Base-by-base conservation (phyloP, 2,329 filamentous ascomycete species). In the Epichloe uncinata region DNA sequence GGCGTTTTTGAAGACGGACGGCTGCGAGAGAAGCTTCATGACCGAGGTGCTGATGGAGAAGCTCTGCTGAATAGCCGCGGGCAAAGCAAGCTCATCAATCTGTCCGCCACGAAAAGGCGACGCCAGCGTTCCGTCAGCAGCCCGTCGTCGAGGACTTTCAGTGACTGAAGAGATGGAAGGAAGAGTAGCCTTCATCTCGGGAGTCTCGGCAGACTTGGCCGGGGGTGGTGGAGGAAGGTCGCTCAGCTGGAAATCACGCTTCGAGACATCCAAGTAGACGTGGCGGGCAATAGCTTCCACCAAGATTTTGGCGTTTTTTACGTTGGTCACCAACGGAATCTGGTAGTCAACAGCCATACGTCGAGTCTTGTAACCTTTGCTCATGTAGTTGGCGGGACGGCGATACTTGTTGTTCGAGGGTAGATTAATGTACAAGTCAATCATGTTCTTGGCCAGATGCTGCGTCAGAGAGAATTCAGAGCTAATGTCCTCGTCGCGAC, bases 391-490 rank as follows among this genome's bases (percentile, higher is more conserved):
- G 60, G 93, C 93, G 34, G 93, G 93, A 57, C 93, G 83, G 60
- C 93, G 82, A 77, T 94, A 98, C 67, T 90, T 87, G 74, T 98
- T 98, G 79, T 81, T 95, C 13, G 93, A 97, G n/a, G 93, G 93
- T 69, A 98, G 70, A 69, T 98, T 98, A 81, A 98, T 96, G 73
- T 98, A 98, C 53, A 98, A 73, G 66, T 97, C 91, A 61, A 98
- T 98, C 67, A 93, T 83, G 72, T 97, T 97, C 73, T 95, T 97
- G 52, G 91, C 86, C 69, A 98, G 73, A 72, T 96, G 91, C 71
- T 97, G 89, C 1, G 89, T 96, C 54, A 98, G 78, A 8, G 93
- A 98, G 72, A 95, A 98, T 70, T 98, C 93, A 0, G 89, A 87
- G 67, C 91, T 90, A 66, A 95, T 87, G 54, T 89, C 84, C 58